Evolutionary conservation across 257 asterid genomes (phyloP).

Genomic region (Plectranthus barbatus): DNA sequence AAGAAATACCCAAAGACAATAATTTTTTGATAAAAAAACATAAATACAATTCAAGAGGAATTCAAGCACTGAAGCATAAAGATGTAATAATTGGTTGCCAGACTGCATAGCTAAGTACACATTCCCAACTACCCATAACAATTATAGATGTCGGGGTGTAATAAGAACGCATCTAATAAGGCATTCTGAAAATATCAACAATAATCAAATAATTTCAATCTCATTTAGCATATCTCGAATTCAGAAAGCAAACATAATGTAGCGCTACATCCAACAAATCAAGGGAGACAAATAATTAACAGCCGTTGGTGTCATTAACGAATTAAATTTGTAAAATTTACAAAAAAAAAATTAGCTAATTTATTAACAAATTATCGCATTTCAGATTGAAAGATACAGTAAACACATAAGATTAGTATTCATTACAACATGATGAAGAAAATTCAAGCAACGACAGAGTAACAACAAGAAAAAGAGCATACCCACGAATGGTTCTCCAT

Average conservation of each 20-base stretch:
- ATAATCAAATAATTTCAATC: background rate
- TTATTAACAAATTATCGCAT: background rate
- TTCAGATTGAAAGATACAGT: background rate
- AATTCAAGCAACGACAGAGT: background rate
- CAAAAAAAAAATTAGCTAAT: background rate
- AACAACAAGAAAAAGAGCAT: background rate
- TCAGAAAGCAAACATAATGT: background rate
- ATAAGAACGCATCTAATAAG: no score
- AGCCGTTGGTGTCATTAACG: background rate
- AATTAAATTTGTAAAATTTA: background rate
- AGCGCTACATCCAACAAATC: background rate
- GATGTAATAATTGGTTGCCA: no score
- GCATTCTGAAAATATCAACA: no score
- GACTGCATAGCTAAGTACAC: no score
- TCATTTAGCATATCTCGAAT: background rate
- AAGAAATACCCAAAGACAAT: background rate
- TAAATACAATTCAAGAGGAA: background rate
- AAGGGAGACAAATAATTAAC: no score
- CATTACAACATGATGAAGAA: background rate
- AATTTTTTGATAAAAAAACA: background rate
- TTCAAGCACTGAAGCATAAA: no score
- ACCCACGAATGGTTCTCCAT: slow-evolving; percentile 53
- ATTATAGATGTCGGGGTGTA: no score
- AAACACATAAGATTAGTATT: background rate
- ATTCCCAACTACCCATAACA: no score